phyloP scores from a whole-genome alignment of 2,329 filamentous ascomycete species.

The Lachnellula arida region DNA sequence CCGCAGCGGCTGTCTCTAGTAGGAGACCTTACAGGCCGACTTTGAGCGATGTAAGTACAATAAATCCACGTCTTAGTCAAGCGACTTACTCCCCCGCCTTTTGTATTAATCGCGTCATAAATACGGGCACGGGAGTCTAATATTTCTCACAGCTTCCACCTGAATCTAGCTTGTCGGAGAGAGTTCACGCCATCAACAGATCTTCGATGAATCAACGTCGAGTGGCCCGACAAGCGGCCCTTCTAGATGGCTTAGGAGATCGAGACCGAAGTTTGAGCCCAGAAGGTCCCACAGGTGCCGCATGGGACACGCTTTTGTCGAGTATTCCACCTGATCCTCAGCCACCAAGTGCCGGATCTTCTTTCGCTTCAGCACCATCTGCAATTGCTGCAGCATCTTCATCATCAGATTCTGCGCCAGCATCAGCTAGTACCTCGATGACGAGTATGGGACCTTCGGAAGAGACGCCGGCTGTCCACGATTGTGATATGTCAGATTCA shows the following conservation, averaged over 20 bases:
- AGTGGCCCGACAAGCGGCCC: constrained; percentile 12
- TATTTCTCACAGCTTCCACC: neutral
- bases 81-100: neutral
- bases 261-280: constrained; percentile 78
- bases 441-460: constrained; percentile 21
- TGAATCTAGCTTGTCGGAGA: constrained; percentile 13
- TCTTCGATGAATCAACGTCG: constrained; percentile 9
- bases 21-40: neutral
- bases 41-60: neutral
- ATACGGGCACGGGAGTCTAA: neutral
- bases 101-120: too few species aligned
- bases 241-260: constrained; percentile 73
- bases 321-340: constrained; percentile 79
- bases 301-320: constrained; percentile 76
- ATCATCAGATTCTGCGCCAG: constrained; percentile 19
- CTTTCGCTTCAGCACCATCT: constrained; percentile 50
- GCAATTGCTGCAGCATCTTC: constrained; percentile 23
- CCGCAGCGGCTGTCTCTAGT: neutral
- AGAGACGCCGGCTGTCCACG: constrained; percentile 15
- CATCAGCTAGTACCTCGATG: constrained; percentile 26
- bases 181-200: constrained; percentile 15
- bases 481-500: constrained; percentile 29
- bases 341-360: constrained; percentile 74
- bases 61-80: neutral
- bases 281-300: constrained; percentile 45